phyloP scores from a whole-genome alignment of 2,329 filamentous ascomycete genomes.

The Neonectria hederae region DNA sequence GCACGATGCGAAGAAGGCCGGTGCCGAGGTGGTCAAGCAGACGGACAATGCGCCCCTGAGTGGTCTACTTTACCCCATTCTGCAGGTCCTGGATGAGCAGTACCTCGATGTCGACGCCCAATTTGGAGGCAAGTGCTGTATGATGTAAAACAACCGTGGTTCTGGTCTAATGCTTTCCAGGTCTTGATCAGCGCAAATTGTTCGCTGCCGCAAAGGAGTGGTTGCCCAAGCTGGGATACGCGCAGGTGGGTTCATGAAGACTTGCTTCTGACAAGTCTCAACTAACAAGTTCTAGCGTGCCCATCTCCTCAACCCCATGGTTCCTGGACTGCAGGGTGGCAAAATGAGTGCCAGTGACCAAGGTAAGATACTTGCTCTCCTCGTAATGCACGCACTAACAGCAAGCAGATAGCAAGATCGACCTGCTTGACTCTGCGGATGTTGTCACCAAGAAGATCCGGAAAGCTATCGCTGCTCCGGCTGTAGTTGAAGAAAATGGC shows the following conservation, averaged over 20 bases:
- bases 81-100: constrained; percentile 92
- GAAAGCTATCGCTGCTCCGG: constrained; percentile 83
- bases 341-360: constrained; percentile 87
- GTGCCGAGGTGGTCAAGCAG: constrained; percentile 95
- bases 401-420: constrained; percentile 81
- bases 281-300: constrained; percentile 44
- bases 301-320: constrained; percentile 74
- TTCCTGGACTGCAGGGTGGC: constrained; percentile 82
- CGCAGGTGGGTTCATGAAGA: constrained; percentile 55
- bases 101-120: constrained; percentile 89
- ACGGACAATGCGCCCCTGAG: constrained; percentile 76
- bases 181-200: constrained; percentile 86
- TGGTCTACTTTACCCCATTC: constrained; percentile 53
- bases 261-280: not conserved
- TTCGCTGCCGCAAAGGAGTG: constrained; percentile 87
- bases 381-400: not conserved
- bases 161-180: constrained; percentile 25
- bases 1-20: constrained; percentile 88
- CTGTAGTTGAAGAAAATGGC: constrained; percentile 84
- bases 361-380: constrained; percentile 52
- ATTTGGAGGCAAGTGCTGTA: constrained; percentile 69
- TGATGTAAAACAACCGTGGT: too few relatives aligned
- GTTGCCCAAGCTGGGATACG: constrained; percentile 86
- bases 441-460: constrained; percentile 82
- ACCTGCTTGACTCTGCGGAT: constrained; percentile 84